Base-by-base conservation (phyloP, 345 rosid genomes). In the Anacardium occidentale region DNA sequence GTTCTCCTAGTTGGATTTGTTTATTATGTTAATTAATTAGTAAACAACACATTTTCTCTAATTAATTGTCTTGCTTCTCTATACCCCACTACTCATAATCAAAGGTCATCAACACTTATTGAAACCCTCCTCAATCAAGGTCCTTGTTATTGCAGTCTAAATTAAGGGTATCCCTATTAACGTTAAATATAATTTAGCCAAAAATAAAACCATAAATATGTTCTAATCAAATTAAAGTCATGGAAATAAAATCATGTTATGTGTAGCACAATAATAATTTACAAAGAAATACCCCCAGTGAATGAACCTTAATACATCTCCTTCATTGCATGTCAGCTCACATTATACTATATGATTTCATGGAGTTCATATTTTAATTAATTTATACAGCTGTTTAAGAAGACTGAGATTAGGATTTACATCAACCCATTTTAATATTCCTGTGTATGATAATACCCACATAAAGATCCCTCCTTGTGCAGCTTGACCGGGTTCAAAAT, bases 71-170 rank as follows among this genome's bases (percentile, higher is more conserved):
- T 56, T 32, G 17, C 8, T 59, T 60, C 65, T 50, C 52, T 62
- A 51, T 29, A 47, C 52, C 51, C 63, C 67, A 69, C 18, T 56
- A 65, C 59, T 61, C 82, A 29, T 61, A 61, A 73, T 81, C 69
- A 65, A 65, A 47, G 65, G 44, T 56, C 34, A 62, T 74, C 81
- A 80, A 85, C 78, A 76, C n/a, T n/a, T n/a, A 80, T 74, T 76
- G 80, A 78, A 58, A 54, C 78, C 69, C 22, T 13, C 55, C 70
- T 68, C 48, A 44, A 10, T 20, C 22, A 47, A 8, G 3, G 3
- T 3, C 24, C n/a, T 42, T 1, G 7, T 5, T 21, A 12, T 9
- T 54, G 13, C 34, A 14, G 40, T 14, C 50, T 54, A 21, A 69
- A 42, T 56, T 37, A 22, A 40, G n/a, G n/a, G n/a, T n/a, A n/a